Base-by-base conservation (phyloP, 2,329 filamentous ascomycete species). In the Xylariaceae sp. region DNA sequence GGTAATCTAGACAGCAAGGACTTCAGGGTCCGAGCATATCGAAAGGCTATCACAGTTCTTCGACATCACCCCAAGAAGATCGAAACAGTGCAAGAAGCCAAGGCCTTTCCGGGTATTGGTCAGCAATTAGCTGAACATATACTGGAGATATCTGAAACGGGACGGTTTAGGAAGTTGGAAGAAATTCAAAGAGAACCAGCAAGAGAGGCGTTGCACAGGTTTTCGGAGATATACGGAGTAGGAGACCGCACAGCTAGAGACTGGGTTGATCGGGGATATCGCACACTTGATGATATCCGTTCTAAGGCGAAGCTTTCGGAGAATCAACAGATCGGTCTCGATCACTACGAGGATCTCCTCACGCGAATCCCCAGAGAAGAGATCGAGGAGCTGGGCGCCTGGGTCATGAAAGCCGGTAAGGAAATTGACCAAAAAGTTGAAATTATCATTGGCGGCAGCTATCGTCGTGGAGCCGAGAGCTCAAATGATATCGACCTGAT, bases 401-500 rank as follows among this genome's bases (percentile, higher is more conserved):
- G 86, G 39, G 86, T 96, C 14, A 77, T 73, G 44, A 69, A 70
- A 7, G 76, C 79, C 0, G 79, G 89, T 1, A 69, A 71, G 6
- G 62, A 64, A 7, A 73, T 91, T 19, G 88, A 95, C 61, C 65
- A 74, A 0, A 65, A 67, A 0, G 81, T 91, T 48, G 75, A 90
- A 65, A 71, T 89, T 49, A 87, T 90, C 42, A 78, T 95, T 42
- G 85, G 86, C 41, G 92, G 92, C 1, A 95, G 89, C 50, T 96
- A 95, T 65, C 82, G 92, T 19, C 82, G 92, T 30, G 91, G 92
- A 15, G 81, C 88, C 4, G 68, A 77, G 30, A 79, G 78, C 45
- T 94, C 84, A 6, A 83, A 89, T 3, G 92, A 96, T 63, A 86
- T 96, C 49, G 92, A 96, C 66, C 75, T 92, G 38, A 81, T 97